Evolutionary conservation across 371 early-diverging fungal species (phyloP).

Genomic region (Rhizopus arrhizus): DNA sequence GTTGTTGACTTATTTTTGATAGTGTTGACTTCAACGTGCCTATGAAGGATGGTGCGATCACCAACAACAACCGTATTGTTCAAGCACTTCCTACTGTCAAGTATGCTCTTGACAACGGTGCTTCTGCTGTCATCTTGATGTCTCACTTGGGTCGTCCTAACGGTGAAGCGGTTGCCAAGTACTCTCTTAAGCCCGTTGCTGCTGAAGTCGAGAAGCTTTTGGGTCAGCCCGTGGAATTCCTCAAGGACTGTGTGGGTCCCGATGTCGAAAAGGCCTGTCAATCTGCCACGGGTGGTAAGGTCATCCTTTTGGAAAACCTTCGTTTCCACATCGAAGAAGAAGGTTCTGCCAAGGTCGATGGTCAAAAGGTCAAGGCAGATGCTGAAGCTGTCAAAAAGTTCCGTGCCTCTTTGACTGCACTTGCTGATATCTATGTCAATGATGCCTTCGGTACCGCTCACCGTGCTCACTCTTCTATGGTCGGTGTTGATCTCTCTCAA

Average conservation of each 20-base stretch:
- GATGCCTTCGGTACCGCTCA: slow-evolving; percentile 99
- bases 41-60: slow-evolving; percentile 86
- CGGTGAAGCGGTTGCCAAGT: slow-evolving; percentile 85
- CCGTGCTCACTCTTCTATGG: slow-evolving; percentile 96
- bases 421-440: slow-evolving; percentile 97
- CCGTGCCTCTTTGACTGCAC: slow-evolving; percentile 87
- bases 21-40: slow-evolving; percentile 99
- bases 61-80: slow-evolving; percentile 96
- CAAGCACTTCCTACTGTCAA: slow-evolving; percentile 97
- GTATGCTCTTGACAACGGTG: slow-evolving; percentile 85
- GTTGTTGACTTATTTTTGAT: no score
- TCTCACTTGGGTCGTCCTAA: slow-evolving; percentile 99
- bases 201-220: slow-evolving; percentile 85
- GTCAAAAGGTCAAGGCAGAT: slow-evolving; percentile 90
- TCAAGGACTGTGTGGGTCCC: slow-evolving; percentile 91
- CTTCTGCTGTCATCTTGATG: slow-evolving; percentile 92
- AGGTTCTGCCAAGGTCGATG: slow-evolving; percentile 89
- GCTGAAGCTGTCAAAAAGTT: slow-evolving; percentile 81
- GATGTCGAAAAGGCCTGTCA: slow-evolving; percentile 85
- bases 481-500: slow-evolving; percentile 89
- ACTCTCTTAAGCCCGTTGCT: slow-evolving; percentile 92
- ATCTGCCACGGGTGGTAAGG: slow-evolving; percentile 76
- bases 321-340: slow-evolving; percentile 99
- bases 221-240: slow-evolving; percentile 84
- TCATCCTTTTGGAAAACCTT: slow-evolving; percentile 97